Conservation (phyloP, 108 stramenopile genomes). For the Epipyxis sp. region DNA sequence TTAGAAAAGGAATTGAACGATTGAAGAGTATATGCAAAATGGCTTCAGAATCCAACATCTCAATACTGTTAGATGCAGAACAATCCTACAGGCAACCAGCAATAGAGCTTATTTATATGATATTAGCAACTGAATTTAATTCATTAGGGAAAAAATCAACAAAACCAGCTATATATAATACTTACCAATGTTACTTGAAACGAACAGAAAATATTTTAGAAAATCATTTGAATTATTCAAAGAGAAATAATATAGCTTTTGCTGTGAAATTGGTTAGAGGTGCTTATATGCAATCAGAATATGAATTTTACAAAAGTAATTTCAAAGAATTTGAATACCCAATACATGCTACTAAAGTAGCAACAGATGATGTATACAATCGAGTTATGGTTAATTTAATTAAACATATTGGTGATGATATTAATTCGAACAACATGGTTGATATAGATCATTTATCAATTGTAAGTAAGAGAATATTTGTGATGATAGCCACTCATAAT, state of each 20-base stretch:
- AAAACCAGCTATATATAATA: background rate
- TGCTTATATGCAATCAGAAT: background rate
- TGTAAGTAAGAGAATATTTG: background rate
- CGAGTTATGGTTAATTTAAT: background rate
- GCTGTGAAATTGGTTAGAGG: background rate
- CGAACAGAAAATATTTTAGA: background rate
- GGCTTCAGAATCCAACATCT: background rate
- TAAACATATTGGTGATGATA: background rate
- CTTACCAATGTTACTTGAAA: background rate
- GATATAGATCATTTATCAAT: too few species aligned
- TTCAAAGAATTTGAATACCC: background rate
- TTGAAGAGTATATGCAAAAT: background rate
- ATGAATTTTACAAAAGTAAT: background rate
- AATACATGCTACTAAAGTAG: background rate
- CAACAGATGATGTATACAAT: background rate
- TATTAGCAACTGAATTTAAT: background rate
- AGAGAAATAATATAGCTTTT: background rate
- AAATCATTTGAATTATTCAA: background rate
- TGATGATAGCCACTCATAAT: slow-evolving; percentile 7
- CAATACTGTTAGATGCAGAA: slow-evolving; percentile 11
- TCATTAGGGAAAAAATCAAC: background rate
- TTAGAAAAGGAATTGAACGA: background rate
- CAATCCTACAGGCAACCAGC: background rate
- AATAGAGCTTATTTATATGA: background rate
- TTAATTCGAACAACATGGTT: background rate